Evolutionary conservation across 202 grass and related monocot genomes (phyloP).

Genomic region (Musa balbisiana): DNA sequence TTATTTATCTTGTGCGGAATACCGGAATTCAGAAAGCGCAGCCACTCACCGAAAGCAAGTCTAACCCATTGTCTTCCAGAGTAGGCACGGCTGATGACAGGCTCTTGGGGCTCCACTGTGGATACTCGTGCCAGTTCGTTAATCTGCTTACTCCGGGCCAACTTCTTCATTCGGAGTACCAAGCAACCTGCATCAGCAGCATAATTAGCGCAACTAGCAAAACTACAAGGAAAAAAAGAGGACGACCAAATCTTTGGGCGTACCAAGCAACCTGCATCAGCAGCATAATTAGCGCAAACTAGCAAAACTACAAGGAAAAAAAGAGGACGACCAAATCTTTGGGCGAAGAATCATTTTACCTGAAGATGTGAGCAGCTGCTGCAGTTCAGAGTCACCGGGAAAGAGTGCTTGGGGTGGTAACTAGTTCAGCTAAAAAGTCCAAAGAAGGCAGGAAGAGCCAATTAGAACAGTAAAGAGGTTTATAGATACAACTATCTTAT

Average conservation of each 20-base stretch:
- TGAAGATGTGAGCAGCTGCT: slow-evolving; percentile 99
- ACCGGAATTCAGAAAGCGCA: too few species aligned
- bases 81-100: slow-evolving; percentile 41
- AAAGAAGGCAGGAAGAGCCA: neutral
- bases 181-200: slow-evolving; percentile 42
- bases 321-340: neutral
- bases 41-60: slow-evolving; percentile 68
- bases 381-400: slow-evolving; percentile 85
- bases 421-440: slow-evolving; percentile 60
- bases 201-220: neutral
- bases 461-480: too few species aligned
- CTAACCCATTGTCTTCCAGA: slow-evolving; percentile 47
- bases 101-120: slow-evolving; percentile 66
- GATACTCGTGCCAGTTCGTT: slow-evolving; percentile 74
- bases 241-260: slow-evolving; percentile 6
- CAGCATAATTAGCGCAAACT: neutral
- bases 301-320: neutral
- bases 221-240: neutral
- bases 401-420: slow-evolving; percentile 68
- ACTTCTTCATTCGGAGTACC: slow-evolving; percentile 80
- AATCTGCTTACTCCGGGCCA: slow-evolving; percentile 87
- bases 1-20: too few species aligned
- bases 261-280: slow-evolving; percentile 62
- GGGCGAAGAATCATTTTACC: slow-evolving; percentile 29
- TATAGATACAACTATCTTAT: too few species aligned